phyloP scores from a whole-genome alignment of 129 eudicot genomes.

The Centella asiatica region DNA sequence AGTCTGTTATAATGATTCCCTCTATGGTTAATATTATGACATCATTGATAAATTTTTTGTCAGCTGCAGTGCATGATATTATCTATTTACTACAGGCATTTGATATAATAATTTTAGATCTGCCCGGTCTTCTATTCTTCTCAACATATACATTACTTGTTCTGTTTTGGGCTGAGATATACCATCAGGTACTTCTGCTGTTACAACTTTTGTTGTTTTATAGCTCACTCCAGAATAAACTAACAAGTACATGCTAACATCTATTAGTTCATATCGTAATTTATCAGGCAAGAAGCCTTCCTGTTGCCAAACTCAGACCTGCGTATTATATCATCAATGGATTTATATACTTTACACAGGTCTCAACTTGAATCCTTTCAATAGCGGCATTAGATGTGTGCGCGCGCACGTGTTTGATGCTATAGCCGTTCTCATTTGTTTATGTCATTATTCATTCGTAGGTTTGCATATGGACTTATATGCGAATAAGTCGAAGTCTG shows the following conservation, averaged over 20 bases:
- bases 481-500: slow-evolving; percentile 29
- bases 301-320: slow-evolving; percentile 47
- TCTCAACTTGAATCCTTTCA: slow-evolving; percentile 3
- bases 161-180: slow-evolving; percentile 85
- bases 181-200: slow-evolving; percentile 45
- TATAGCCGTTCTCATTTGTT: slow-evolving; percentile 2
- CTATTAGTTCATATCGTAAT: slow-evolving; percentile 3
- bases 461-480: slow-evolving; percentile 54
- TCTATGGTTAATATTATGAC: not conserved
- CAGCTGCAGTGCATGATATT: not conserved
- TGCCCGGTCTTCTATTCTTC: slow-evolving; percentile 61
- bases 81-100: slow-evolving; percentile 29
- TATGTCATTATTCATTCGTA: slow-evolving; percentile 5
- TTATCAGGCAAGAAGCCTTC: slow-evolving; percentile 62
- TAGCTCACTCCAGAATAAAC: not conserved
- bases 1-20: not conserved
- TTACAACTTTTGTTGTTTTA: not conserved
- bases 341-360: slow-evolving; percentile 52
- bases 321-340: slow-evolving; percentile 43
- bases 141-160: slow-evolving; percentile 68
- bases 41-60: not conserved
- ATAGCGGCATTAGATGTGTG: not conserved
- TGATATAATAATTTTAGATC: slow-evolving; percentile 47
- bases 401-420: not conserved
- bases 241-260: not conserved